Conservation (phyloP, 2,329 filamentous ascomycete genomes). For the Neospermospora avenae region DNA sequence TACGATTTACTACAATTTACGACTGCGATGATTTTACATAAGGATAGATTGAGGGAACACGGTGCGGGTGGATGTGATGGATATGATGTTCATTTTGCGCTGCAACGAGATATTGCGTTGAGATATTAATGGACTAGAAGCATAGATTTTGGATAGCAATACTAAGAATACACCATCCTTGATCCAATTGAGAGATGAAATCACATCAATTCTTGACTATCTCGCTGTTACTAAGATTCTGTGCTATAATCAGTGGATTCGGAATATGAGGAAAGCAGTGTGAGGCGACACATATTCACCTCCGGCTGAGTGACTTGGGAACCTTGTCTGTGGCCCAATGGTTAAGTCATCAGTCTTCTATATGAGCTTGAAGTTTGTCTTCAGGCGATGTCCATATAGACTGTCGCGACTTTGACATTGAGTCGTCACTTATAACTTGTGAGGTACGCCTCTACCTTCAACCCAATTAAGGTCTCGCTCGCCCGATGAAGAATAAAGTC, state of each 20-base stretch:
- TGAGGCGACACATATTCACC: neutral
- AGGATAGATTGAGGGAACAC: neutral
- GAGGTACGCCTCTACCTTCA: too few species aligned
- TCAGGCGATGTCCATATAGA: too few species aligned
- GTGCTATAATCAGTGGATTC: neutral
- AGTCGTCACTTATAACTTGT: too few species aligned
- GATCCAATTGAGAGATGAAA: too few species aligned
- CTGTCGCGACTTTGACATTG: too few species aligned
- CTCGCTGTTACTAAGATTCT: neutral
- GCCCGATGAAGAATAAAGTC: too few species aligned
- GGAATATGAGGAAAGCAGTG: neutral
- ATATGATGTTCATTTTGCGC: neutral
- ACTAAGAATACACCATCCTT: neutral
- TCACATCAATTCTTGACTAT: too few species aligned
- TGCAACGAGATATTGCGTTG: constrained; percentile 1
- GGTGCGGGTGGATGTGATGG: neutral
- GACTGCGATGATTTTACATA: neutral
- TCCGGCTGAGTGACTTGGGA: too few species aligned
- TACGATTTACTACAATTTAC: neutral
- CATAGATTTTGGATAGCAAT: neutral
- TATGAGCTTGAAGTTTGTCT: too few species aligned
- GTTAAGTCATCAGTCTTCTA: too few species aligned
- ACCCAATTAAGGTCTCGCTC: too few species aligned
- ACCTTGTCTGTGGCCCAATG: too few species aligned
- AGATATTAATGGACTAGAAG: neutral